Evolutionary conservation across 1,284 basidiomycete genomes (phyloP).

Genomic region (Cutaneotrichosporon cyanovorans): DNA sequence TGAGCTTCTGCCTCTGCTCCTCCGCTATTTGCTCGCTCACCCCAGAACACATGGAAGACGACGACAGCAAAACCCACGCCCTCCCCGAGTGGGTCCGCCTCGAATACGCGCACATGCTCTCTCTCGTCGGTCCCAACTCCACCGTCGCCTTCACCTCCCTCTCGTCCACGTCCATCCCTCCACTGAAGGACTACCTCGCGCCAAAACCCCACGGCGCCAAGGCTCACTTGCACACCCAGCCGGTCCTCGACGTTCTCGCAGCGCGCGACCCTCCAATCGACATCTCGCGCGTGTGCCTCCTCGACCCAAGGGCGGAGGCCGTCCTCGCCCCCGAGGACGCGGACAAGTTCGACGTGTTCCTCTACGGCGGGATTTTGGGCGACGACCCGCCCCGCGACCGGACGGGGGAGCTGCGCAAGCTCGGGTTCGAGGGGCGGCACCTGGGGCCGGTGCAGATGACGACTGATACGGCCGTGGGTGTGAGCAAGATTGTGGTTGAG

Average conservation of each 20-base stretch:
- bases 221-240: slow-evolving; percentile 55
- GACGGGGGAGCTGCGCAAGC: slow-evolving; percentile 73
- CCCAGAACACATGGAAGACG: slow-evolving; percentile 90
- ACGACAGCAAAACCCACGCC: slow-evolving; percentile 61
- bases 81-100: slow-evolving; percentile 80
- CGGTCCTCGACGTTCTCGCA: slow-evolving; percentile 62
- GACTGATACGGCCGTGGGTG: slow-evolving; percentile 91
- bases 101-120: slow-evolving; percentile 69
- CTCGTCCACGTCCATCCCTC: slow-evolving; percentile 58
- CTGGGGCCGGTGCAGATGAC: slow-evolving; percentile 91
- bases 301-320: slow-evolving; percentile 74
- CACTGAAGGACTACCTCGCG: slow-evolving; percentile 51
- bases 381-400: slow-evolving; percentile 46
- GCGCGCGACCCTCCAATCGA: slow-evolving; percentile 46
- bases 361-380: slow-evolving; percentile 61
- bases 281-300: slow-evolving; percentile 64
- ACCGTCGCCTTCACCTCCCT: slow-evolving; percentile 77
- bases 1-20: no score
- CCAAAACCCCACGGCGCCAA: slow-evolving; percentile 36
- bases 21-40: no score
- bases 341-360: slow-evolving; percentile 68
- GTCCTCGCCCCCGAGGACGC: slow-evolving; percentile 67
- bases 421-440: slow-evolving; percentile 79
- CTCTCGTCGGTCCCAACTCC: slow-evolving; percentile 59
- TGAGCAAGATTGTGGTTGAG: slow-evolving; percentile 78